Percentiles rank a stretch among this genome's conserved stretches.
phyloP scores from a whole-genome alignment of 1,284 basidiomycete species.

The Microbotryum silenes-acaulis region DNA sequence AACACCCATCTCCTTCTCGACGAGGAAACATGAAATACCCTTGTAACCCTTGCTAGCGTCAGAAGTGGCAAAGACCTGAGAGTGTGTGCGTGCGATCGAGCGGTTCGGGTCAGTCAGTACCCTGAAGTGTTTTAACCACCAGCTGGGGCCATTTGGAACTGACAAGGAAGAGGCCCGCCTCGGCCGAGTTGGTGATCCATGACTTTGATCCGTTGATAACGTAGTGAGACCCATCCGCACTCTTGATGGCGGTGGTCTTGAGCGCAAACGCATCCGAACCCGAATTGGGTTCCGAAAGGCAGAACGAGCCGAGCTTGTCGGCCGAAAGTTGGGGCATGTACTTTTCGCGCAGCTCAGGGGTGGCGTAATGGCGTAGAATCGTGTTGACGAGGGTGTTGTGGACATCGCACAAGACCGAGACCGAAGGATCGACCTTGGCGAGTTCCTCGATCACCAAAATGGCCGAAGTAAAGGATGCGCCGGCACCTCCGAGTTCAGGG shows the following conservation, averaged over 20 bases:
- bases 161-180: constrained; percentile 73
- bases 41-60: constrained; percentile 96
- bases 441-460: constrained; percentile 97
- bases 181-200: constrained; percentile 98
- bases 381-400: constrained; percentile 97
- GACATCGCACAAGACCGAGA: constrained; percentile 93
- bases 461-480: constrained; percentile 85
- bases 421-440: constrained; percentile 90
- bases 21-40: constrained; percentile 95
- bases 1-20: constrained; percentile 93
- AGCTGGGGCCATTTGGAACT: background rate
- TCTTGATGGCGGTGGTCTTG: constrained; percentile 82
- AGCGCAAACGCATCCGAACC: constrained; percentile 97
- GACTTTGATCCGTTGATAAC: constrained; percentile 88
- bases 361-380: constrained; percentile 79
- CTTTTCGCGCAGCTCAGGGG: constrained; percentile 73
- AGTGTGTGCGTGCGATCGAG: background rate
- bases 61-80: constrained; percentile 83
- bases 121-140: background rate
- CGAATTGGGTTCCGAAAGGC: constrained; percentile 82
- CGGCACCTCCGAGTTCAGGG: constrained; percentile 75
- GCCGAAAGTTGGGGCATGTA: constrained; percentile 80
- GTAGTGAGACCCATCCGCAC: constrained; percentile 64
- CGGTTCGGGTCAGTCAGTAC: background rate
- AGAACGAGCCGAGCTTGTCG: constrained; percentile 88